A percentile compares a stretch with the other conserved stretches of the same genome.
Conservation (phyloP, 441 rosid genomes). For the Pelargonium citronellum region DNA sequence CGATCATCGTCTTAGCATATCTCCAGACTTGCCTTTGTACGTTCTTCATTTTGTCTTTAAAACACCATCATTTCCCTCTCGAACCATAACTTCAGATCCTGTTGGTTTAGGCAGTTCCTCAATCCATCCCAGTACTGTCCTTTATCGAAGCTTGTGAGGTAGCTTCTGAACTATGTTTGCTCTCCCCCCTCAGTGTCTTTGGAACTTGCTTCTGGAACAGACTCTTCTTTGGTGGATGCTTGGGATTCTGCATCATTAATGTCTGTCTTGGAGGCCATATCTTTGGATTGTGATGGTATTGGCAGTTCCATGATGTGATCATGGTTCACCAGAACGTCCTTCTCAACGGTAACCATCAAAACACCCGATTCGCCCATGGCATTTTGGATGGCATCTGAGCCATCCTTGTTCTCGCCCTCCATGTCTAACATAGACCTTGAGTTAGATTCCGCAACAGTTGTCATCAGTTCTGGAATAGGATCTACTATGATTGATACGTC, state of each 20-base stretch:
- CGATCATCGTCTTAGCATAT: neutral
- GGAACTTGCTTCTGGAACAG: neutral
- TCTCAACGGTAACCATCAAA: neutral
- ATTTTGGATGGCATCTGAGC: no score
- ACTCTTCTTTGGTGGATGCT: neutral
- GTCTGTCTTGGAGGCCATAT: no score
- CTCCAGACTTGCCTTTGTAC: neutral
- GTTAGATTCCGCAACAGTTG: no score
- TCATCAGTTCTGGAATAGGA: no score
- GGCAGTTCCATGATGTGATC: no score
- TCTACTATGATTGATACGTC: no score
- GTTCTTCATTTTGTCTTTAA: conserved; percentile 8
- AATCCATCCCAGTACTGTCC: neutral
- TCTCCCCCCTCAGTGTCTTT: neutral
- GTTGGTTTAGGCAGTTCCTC: conserved; percentile 14
- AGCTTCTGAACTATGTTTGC: neutral
- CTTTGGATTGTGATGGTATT: no score
- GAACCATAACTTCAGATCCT: conserved; percentile 16
- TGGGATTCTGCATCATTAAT: neutral
- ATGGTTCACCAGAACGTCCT: no score
- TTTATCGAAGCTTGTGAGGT: conserved; percentile 5
- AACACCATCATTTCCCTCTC: conserved; percentile 8
- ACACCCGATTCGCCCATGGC: no score
- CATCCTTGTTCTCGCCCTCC: no score
- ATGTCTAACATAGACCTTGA: no score